Conservation (phyloP, 2,329 filamentous ascomycete genomes). For the Arthrobotrys iridis region DNA sequence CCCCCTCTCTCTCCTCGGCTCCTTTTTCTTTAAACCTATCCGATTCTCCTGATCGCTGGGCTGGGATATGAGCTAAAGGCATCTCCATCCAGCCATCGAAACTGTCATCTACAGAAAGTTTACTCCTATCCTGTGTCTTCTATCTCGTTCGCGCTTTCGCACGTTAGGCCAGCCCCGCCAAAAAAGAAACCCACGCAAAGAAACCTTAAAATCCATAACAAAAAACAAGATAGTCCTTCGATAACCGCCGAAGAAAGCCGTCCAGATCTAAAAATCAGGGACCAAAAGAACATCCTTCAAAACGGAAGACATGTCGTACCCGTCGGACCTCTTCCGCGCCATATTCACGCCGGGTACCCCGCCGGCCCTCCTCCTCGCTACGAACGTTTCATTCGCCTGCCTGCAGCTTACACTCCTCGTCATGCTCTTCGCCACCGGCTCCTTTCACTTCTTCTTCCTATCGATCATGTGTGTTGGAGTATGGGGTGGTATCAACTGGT, state of each 20-base stretch:
- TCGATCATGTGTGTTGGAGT: constrained; percentile 81
- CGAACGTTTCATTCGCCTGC: constrained; percentile 86
- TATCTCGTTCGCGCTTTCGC: background rate
- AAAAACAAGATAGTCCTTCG: background rate
- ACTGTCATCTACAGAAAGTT: background rate
- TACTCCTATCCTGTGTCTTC: background rate
- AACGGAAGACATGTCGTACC: constrained; percentile 55
- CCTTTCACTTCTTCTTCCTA: constrained; percentile 86
- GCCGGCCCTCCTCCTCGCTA: constrained; percentile 84
- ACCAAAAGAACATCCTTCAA: background rate
- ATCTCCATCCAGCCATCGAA: constrained; percentile 4
- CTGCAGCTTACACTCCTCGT: constrained; percentile 80
- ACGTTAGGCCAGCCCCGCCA: background rate
- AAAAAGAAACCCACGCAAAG: background rate
- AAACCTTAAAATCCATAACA: background rate
- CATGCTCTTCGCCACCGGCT: constrained; percentile 83
- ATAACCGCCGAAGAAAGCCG: background rate
- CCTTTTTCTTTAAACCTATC: background rate
- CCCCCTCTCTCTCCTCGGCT: background rate
- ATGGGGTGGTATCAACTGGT: constrained; percentile 98
- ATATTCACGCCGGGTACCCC: constrained; percentile 94
- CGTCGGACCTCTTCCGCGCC: constrained; percentile 85
- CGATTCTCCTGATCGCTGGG: background rate
- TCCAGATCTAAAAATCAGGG: background rate
- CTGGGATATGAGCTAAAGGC: background rate